These are phyloP conservation scores for Luffa aegyptiaca DNA, from an alignment of 306 rosid species.

Conservation along the genomic window DNA sequence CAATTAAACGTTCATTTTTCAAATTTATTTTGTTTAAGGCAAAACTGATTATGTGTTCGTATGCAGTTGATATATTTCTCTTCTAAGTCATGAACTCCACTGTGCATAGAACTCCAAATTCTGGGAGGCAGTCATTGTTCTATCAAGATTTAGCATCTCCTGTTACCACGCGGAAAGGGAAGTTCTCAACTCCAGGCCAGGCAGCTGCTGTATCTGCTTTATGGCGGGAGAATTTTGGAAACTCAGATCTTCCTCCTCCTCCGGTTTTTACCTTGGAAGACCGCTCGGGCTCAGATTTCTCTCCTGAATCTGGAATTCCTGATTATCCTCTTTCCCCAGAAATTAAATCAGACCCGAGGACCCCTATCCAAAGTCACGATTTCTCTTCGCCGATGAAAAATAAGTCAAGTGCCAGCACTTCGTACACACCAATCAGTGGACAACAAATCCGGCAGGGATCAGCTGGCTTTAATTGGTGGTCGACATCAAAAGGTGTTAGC, in stretches of 20 bases:
- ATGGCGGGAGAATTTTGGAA: constrained; percentile 68
- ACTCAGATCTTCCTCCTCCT: constrained; percentile 91
- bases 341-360: constrained; percentile 53
- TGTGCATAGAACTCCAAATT: constrained; percentile 61
- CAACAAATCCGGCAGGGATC: constrained; percentile 63
- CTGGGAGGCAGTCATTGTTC: constrained; percentile 74
- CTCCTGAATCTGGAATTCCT: constrained; percentile 83
- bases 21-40: background rate
- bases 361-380: constrained; percentile 45
- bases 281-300: constrained; percentile 73
- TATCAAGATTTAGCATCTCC: constrained; percentile 95
- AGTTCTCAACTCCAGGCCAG: constrained; percentile 74
- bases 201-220: constrained; percentile 69
- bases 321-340: constrained; percentile 87
- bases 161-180: constrained; percentile 60
- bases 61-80: background rate
- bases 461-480: constrained; percentile 64
- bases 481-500: constrained; percentile 62
- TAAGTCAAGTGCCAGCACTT: constrained; percentile 73
- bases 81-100: constrained; percentile 38
- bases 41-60: background rate
- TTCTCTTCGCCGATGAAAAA: constrained; percentile 43
- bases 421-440: constrained; percentile 52
- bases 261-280: constrained; percentile 89
- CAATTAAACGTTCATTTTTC: background rate